phyloP scores from a whole-genome alignment of 768 basidiomycete genomes.

The Xerocomellus amylosporus region DNA sequence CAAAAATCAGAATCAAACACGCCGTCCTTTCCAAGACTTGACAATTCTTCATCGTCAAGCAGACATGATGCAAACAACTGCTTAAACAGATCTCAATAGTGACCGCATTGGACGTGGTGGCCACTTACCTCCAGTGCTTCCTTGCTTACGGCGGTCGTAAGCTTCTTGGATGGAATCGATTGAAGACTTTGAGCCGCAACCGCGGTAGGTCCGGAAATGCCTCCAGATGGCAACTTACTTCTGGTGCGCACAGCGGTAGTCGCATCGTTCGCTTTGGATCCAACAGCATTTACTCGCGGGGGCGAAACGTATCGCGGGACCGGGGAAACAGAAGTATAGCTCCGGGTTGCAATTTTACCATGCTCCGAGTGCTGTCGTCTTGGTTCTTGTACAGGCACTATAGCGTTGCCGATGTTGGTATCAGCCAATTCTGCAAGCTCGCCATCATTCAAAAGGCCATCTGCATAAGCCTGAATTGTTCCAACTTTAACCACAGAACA shows the following conservation, averaged over 20 bases:
- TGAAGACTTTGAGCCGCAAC: not conserved
- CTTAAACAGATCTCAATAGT: constrained; percentile 12
- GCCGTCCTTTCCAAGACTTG: constrained; percentile 28
- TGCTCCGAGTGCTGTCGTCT: not conserved
- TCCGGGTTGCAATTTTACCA: not conserved
- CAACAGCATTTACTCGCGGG: not conserved
- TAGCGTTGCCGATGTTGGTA: not conserved
- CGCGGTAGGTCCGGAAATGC: not conserved
- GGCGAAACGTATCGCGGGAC: not conserved
- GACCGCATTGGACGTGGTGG: not conserved
- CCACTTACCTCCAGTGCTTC: constrained; percentile 25
- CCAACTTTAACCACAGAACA: constrained; percentile 4
- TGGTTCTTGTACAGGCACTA: not conserved
- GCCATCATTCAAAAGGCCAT: constrained; percentile 35
- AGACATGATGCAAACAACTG: constrained; percentile 38
- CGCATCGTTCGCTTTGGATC: not conserved
- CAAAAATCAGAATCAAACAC: constrained; percentile 31
- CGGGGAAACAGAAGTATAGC: not conserved
- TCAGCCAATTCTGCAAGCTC: constrained; percentile 28
- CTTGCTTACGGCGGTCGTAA: not conserved
- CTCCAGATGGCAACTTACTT: not conserved
- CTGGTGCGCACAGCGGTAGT: not conserved
- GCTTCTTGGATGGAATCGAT: not conserved
- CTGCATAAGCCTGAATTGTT: constrained; percentile 30
- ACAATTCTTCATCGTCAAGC: constrained; percentile 36